Percentiles rank a stretch among this genome's conserved stretches.
Conservation (phyloP, 306 rosid genomes). For the Cucurbita pepo region DNA sequence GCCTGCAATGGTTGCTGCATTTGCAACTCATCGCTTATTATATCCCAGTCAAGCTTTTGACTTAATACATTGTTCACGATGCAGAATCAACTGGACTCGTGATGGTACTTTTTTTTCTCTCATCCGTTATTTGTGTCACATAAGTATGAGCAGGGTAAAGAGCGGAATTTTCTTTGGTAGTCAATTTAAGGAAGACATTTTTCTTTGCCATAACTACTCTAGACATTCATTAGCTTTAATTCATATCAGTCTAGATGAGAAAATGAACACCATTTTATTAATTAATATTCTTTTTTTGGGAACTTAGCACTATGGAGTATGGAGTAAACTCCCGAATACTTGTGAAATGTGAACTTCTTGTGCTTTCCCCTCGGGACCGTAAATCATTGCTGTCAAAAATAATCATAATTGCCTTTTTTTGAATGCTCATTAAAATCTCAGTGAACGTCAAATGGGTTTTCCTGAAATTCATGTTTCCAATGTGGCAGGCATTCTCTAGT, state of each 20-base stretch:
- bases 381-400: neutral
- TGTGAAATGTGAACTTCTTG: neutral
- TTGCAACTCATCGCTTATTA: slow-evolving; percentile 49
- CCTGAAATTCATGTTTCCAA: neutral
- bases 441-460: neutral
- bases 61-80: slow-evolving; percentile 78
- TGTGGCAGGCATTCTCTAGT: neutral
- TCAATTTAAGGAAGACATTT: neutral
- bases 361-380: neutral
- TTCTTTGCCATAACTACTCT: neutral
- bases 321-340: neutral
- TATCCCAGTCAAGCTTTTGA: slow-evolving; percentile 94
- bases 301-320: neutral
- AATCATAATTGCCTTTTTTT: neutral
- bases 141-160: neutral
- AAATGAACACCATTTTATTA: neutral
- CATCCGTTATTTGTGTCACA: neutral
- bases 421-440: neutral
- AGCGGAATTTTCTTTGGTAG: neutral
- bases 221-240: neutral
- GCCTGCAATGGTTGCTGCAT: slow-evolving; percentile 64
- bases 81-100: slow-evolving; percentile 76
- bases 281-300: neutral
- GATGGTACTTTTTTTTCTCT: slow-evolving; percentile 39
- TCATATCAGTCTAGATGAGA: neutral